Evolutionary conservation across 1,284 basidiomycete genomes (phyloP).

Genomic region (Ustilago curta): DNA sequence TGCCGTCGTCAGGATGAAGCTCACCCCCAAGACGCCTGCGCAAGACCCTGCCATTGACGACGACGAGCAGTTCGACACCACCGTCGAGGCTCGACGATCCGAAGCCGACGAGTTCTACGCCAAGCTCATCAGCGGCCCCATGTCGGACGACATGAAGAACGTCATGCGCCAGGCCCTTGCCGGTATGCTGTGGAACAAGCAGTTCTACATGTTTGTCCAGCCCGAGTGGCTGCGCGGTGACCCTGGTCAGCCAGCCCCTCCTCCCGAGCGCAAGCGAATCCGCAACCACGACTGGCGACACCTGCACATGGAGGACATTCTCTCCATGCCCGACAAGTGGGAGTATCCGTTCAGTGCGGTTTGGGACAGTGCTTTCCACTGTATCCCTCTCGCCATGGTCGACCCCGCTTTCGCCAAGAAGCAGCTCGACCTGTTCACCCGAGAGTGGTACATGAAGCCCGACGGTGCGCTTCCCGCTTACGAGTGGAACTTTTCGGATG

Average conservation of each 20-base stretch:
- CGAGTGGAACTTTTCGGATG: constrained; percentile 98
- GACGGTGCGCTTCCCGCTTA: constrained; percentile 98
- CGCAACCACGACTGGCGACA: constrained; percentile 84
- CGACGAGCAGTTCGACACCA: constrained; percentile 88
- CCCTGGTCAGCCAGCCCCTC: constrained; percentile 91
- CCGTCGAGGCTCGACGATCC: constrained; percentile 80
- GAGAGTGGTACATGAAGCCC: constrained; percentile 98
- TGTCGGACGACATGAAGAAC: constrained; percentile 91
- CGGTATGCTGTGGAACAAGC: constrained; percentile 99
- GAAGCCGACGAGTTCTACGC: constrained; percentile 97
- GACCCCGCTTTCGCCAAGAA: constrained; percentile 97
- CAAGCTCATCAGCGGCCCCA: constrained; percentile 76
- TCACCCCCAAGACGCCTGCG: constrained; percentile 81
- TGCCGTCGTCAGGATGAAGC: constrained; percentile 91
- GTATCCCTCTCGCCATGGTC: constrained; percentile 93
- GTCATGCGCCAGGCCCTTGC: constrained; percentile 96
- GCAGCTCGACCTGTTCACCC: constrained; percentile 92
- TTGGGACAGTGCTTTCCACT: constrained; percentile 98
- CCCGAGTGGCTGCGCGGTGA: constrained; percentile 96
- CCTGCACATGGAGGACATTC: constrained; percentile 91
- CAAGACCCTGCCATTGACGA: constrained; percentile 85
- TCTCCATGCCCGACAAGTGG: constrained; percentile 99
- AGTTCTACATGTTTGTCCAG: constrained; percentile 95
- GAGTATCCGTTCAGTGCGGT: constrained; percentile 73
- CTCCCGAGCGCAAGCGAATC: constrained; percentile 85